Evolutionary conservation across 805 yeast genomes (phyloP).

Genomic region (Candida sonorensis): DNA sequence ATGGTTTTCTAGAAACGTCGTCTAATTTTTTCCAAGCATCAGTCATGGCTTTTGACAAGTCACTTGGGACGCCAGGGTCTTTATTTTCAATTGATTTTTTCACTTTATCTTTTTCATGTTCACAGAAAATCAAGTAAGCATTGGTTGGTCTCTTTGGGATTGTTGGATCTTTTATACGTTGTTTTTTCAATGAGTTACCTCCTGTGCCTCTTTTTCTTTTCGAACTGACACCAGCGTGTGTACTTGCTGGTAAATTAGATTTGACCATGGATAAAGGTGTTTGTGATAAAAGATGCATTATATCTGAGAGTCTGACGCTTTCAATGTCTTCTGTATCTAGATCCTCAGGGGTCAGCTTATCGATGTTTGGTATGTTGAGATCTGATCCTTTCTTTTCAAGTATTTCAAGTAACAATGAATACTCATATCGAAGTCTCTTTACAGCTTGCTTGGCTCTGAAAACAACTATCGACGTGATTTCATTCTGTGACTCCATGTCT

Average conservation of each 20-base stretch:
- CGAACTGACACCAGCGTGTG: conserved; percentile 16
- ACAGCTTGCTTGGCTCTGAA: conserved; percentile 71
- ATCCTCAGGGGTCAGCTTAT: conserved; percentile 17
- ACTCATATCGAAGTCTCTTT: conserved; percentile 74
- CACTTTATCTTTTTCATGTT: conserved; percentile 70
- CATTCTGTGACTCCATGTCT: conserved; percentile 74
- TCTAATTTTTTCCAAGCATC: conserved; percentile 79
- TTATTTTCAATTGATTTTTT: conserved; percentile 48
- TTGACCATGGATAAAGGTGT: conserved; percentile 21
- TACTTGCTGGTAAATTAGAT: conserved; percentile 7
- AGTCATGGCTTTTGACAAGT: conserved; percentile 70
- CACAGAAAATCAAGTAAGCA: conserved; percentile 85
- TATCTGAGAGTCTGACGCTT: conserved; percentile 19
- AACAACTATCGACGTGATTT: conserved; percentile 66
- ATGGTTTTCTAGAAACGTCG: conserved; percentile 66
- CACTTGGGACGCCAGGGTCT: conserved; percentile 47
- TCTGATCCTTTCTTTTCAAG: conserved; percentile 51
- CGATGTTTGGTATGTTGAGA: conserved; percentile 19
- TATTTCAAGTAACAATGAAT: conserved; percentile 71
- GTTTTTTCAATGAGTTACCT: conserved; percentile 21
- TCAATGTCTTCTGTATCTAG: conserved; percentile 23
- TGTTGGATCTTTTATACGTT: conserved; percentile 63
- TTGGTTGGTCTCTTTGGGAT: conserved; percentile 87
- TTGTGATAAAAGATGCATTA: conserved; percentile 20
- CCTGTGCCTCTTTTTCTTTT: conserved; percentile 27